phyloP scores from a whole-genome alignment of 108 stramenopile species.

The Schizochytrium sp. region DNA sequence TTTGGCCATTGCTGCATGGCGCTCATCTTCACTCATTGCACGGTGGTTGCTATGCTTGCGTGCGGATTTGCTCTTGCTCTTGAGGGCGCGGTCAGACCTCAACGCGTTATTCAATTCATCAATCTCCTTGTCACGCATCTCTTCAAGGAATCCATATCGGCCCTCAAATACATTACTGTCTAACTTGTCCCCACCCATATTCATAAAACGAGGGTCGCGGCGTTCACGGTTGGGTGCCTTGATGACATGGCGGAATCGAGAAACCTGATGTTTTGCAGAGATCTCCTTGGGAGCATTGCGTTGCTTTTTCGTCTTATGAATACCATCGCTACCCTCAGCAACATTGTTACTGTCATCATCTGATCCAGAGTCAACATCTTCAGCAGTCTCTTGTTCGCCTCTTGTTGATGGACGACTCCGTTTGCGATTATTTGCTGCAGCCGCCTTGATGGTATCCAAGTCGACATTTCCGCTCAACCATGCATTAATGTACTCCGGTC shows the following conservation, averaged over 20 bases:
- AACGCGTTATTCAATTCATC: conserved; percentile 7
- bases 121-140: conserved; percentile 29
- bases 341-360: too few species aligned
- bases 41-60: neutral
- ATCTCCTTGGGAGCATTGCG: conserved; percentile 28
- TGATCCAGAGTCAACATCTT: too few species aligned
- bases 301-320: neutral
- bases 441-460: neutral
- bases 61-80: neutral
- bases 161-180: neutral
- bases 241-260: conserved; percentile 31
- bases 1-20: conserved; percentile 24
- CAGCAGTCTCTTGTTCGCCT: too few species aligned
- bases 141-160: neutral
- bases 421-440: too few species aligned
- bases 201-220: conserved; percentile 42
- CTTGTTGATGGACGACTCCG: neutral
- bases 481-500: neutral
- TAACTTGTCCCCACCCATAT: neutral
- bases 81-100: neutral
- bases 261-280: conserved; percentile 5
- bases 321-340: too few species aligned
- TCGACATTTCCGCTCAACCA: conserved; percentile 1
- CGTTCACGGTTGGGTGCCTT: conserved; percentile 18
- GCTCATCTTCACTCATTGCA: conserved; percentile 43